Conservation (phyloP, 1,284 basidiomycete genomes). For the Ustilago hordei region DNA sequence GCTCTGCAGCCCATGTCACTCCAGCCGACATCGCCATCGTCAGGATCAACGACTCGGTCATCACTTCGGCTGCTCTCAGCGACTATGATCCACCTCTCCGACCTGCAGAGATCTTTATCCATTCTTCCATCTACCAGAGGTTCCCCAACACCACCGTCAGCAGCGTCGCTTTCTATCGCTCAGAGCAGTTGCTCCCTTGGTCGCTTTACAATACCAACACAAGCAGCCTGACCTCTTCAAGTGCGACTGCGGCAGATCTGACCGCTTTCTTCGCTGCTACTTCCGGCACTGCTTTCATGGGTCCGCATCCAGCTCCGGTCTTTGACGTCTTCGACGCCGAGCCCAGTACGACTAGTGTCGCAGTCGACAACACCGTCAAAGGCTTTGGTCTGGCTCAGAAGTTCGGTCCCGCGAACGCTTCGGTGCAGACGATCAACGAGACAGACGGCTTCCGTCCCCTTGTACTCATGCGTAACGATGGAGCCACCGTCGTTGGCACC, state of each 20-base stretch:
- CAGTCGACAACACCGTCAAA: constrained; percentile 39
- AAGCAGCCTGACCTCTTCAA: constrained; percentile 5
- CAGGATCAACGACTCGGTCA: constrained; percentile 42
- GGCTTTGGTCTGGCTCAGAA: constrained; percentile 25
- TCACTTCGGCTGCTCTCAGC: constrained; percentile 34
- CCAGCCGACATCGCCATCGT: constrained; percentile 47
- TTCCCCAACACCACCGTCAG: constrained; percentile 43
- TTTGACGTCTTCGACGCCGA: constrained; percentile 35
- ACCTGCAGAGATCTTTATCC: constrained; percentile 43
- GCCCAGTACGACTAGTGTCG: constrained; percentile 15
- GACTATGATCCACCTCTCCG: constrained; percentile 26
- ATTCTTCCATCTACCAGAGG: constrained; percentile 44
- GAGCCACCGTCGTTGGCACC: constrained; percentile 34
- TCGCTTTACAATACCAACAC: constrained; percentile 20
- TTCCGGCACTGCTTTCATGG: constrained; percentile 33
- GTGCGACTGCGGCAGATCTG: constrained; percentile 19
- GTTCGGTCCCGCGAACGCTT: constrained; percentile 20
- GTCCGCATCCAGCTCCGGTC: constrained; percentile 32
- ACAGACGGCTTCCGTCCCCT: constrained; percentile 39
- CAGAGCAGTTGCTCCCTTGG: constrained; percentile 44
- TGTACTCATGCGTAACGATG: constrained; percentile 51
- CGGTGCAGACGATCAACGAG: constrained; percentile 17
- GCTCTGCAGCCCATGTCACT: constrained; percentile 26
- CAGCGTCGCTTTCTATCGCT: constrained; percentile 41
- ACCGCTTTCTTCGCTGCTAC: constrained; percentile 27